Conservation (phyloP, 2,329 filamentous ascomycete genomes). For the Ceratocystis papillata region DNA sequence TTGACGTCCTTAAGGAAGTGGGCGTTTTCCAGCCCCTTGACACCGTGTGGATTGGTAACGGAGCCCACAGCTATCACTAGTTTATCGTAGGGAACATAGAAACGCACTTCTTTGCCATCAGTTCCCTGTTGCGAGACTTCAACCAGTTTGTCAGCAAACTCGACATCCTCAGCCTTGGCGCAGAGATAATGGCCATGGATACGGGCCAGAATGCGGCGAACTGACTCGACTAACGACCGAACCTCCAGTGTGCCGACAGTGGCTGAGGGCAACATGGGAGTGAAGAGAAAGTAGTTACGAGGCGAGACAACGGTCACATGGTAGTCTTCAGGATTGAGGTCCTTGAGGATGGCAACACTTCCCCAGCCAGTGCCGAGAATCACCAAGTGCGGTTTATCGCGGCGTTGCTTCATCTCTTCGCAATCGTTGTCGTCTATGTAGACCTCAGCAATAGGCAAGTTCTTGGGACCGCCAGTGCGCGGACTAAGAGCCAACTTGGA, state of each 20-base stretch:
- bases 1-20: slow-evolving; percentile 92
- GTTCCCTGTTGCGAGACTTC: slow-evolving; percentile 68
- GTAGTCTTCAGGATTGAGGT: slow-evolving; percentile 80
- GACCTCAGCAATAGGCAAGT: slow-evolving; percentile 79
- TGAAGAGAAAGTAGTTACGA: slow-evolving; percentile 95
- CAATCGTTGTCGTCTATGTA: slow-evolving; percentile 82
- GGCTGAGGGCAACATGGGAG: slow-evolving; percentile 92
- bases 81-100: slow-evolving; percentile 97
- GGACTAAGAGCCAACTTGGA: slow-evolving; percentile 74
- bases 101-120: slow-evolving; percentile 61
- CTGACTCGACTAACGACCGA: slow-evolving; percentile 82
- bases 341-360: slow-evolving; percentile 81
- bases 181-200: slow-evolving; percentile 84
- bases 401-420: slow-evolving; percentile 56
- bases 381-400: slow-evolving; percentile 84
- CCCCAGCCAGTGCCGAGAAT: slow-evolving; percentile 94
- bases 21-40: slow-evolving; percentile 87
- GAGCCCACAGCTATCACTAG: slow-evolving; percentile 86
- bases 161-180: slow-evolving; percentile 75
- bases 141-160: slow-evolving; percentile 82
- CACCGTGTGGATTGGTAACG: slow-evolving; percentile 86
- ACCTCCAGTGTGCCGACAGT: slow-evolving; percentile 92
- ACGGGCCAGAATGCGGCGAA: slow-evolving; percentile 67
- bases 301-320: slow-evolving; percentile 93
- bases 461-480: slow-evolving; percentile 78